phyloP scores from a whole-genome alignment of 768 basidiomycete species.

The Suillus subluteus region DNA sequence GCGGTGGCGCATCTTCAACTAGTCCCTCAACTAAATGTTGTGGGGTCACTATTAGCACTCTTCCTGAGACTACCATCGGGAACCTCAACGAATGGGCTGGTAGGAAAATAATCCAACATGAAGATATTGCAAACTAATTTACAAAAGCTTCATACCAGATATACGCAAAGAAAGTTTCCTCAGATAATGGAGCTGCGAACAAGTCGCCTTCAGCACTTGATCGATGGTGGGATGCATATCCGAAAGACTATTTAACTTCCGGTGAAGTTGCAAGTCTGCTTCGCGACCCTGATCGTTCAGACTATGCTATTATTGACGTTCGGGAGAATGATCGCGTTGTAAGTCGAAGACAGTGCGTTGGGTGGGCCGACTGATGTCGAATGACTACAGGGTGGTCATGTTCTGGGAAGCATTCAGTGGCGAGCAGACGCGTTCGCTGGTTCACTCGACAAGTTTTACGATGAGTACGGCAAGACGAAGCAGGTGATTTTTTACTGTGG shows the following conservation, averaged over 20 bases:
- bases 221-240: slow-evolving; percentile 63
- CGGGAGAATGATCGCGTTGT: slow-evolving; percentile 50
- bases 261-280: slow-evolving; percentile 43
- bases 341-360: slow-evolving; percentile 15
- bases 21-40: slow-evolving; percentile 13
- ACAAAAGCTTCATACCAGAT: slow-evolving; percentile 50
- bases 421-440: slow-evolving; percentile 56
- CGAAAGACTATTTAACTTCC: slow-evolving; percentile 34
- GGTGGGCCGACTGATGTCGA: background rate
- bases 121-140: slow-evolving; percentile 9
- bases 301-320: slow-evolving; percentile 54
- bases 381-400: slow-evolving; percentile 51
- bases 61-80: slow-evolving; percentile 20
- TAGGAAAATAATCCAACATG: slow-evolving; percentile 24
- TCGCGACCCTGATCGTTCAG: slow-evolving; percentile 18
- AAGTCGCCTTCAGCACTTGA: slow-evolving; percentile 31
- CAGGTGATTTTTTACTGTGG: slow-evolving; percentile 59
- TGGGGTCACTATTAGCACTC: background rate
- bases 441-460: slow-evolving; percentile 44
- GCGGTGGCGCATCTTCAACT: slow-evolving; percentile 21
- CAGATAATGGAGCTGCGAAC: background rate
- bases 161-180: slow-evolving; percentile 44
- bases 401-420: slow-evolving; percentile 52
- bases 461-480: slow-evolving; percentile 41
- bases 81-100: slow-evolving; percentile 51